Base-by-base conservation (phyloP, 768 basidiomycete genomes). In the Lactifluus rugatus region DNA sequence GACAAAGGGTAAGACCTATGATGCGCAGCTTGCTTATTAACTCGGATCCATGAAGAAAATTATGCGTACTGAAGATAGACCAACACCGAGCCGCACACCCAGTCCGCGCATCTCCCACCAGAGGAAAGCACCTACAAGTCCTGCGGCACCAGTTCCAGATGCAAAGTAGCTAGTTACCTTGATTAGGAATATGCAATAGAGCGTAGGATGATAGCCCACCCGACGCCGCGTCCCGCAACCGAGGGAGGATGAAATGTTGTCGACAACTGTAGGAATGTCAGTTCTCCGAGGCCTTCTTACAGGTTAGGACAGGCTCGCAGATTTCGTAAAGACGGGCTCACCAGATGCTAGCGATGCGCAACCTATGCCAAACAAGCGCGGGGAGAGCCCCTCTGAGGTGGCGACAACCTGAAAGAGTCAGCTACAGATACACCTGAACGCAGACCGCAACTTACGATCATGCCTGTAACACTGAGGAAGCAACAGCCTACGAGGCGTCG, bases 211-310 rank as follows among this genome's bases (percentile, higher is more conserved):
- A 50, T 14, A 14, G 19, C 80, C 37, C 67, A 87, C 85, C 95
- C 93, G 11, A 99, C 81, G 39, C 89, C 84, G 28, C 82, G 84
- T 1, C 89, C 88, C 6, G 82, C 84, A 41, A 86, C 68, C n/a
- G 83, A 80, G 1, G 78, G 74, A 1, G 84, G 85, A 45, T 79
- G 84, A 58, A 78, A 92, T 1, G 84, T 85, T 2, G 88, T 91
- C 0, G 91, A 93, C n/a, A 94, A 73, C 73, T 98, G 95, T 2
- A 98, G 74, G 69, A 92, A 97, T 0, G 94, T 96, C 54, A 98
- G 70, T 70, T 99, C 96, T 19, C 96, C 96, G 9, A 99, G 75
- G 9, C 95, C 89, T 90, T 58, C 41, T 26, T 56, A 9, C 13
- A 25, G 25, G 28, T 48, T 28, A 53, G 34, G 34, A 48, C 46